Evolutionary conservation across 495 filamentous ascomycete genomes (phyloP).

Genomic region (Podospora pseudocomata): DNA sequence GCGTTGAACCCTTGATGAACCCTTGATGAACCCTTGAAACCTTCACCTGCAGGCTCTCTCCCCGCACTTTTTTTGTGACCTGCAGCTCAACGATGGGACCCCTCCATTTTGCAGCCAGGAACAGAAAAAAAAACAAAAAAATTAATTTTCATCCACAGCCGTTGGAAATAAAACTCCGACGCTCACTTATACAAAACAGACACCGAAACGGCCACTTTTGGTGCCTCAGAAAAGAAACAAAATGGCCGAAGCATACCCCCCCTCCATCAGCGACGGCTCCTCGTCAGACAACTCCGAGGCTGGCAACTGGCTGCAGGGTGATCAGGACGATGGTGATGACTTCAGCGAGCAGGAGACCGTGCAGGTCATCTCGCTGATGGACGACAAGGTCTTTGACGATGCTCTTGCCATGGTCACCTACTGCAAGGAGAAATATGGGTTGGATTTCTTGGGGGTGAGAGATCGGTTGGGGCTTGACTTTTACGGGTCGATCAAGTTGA

Average conservation of each 20-base stretch:
- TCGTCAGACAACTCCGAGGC: slow-evolving; percentile 43
- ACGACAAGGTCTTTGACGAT: slow-evolving; percentile 63
- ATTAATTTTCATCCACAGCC: not conserved
- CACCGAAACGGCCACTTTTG: slow-evolving; percentile 1
- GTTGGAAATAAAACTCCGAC: slow-evolving; percentile 1
- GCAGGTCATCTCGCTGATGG: slow-evolving; percentile 66
- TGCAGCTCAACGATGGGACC: slow-evolving; percentile 3
- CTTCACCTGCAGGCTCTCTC: slow-evolving; percentile 3
- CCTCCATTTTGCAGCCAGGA: slow-evolving; percentile 3
- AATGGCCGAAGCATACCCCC: slow-evolving; percentile 29
- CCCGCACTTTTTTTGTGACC: slow-evolving; percentile 4
- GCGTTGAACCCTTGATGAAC: not conserved
- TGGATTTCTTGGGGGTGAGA: slow-evolving; percentile 67
- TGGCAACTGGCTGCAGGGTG: slow-evolving; percentile 78
- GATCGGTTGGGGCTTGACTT: slow-evolving; percentile 73
- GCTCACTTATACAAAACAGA: not conserved
- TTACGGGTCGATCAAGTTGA: slow-evolving; percentile 73
- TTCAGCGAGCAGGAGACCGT: slow-evolving; percentile 54
- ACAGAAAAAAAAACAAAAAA: not conserved
- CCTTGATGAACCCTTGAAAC: not conserved
- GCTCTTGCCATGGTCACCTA: slow-evolving; percentile 65
- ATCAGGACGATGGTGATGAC: slow-evolving; percentile 38
- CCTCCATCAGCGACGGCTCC: slow-evolving; percentile 17
- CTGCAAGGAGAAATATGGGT: slow-evolving; percentile 64
- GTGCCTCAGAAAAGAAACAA: not conserved